Conservation (phyloP, 345 rosid species). For the Theobroma cacao region DNA sequence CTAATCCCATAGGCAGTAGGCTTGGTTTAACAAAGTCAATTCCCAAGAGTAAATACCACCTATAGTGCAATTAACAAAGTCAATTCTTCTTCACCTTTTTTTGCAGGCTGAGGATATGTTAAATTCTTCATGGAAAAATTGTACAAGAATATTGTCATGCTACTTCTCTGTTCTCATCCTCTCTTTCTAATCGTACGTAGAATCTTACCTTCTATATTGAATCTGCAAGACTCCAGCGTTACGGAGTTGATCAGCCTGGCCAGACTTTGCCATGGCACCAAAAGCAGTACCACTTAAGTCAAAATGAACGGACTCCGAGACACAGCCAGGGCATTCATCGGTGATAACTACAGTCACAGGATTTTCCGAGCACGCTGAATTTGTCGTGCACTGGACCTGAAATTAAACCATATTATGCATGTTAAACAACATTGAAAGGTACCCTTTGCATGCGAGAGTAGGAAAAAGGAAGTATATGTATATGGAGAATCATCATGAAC, state of each 20-base stretch:
- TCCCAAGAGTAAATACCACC: too few relatives aligned
- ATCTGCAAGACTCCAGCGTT: constrained; percentile 51
- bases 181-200: not conserved
- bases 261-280: constrained; percentile 71
- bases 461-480: too few relatives aligned
- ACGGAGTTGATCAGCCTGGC: constrained; percentile 49
- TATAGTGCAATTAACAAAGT: too few relatives aligned
- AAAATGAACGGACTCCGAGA: constrained; percentile 49
- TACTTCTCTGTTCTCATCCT: too few relatives aligned
- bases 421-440: not conserved
- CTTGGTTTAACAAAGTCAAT: too few relatives aligned
- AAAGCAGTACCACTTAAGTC: constrained; percentile 72
- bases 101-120: not conserved
- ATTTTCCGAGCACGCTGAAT: constrained; percentile 60
- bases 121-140: not conserved
- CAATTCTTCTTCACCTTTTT: not conserved
- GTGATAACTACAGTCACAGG: constrained; percentile 62
- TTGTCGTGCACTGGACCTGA: constrained; percentile 54
- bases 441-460: not conserved
- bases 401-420: not conserved
- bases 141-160: not conserved
- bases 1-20: too few relatives aligned
- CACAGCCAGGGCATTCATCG: constrained; percentile 67
- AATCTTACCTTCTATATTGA: constrained; percentile 44
- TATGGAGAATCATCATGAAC: too few relatives aligned